A percentile compares a stretch with the other conserved stretches of the same genome.
These are phyloP conservation scores for Blastobotrys capitulatus DNA, from an alignment of 1,139 yeast genomes.

Conservation along the genomic window DNA sequence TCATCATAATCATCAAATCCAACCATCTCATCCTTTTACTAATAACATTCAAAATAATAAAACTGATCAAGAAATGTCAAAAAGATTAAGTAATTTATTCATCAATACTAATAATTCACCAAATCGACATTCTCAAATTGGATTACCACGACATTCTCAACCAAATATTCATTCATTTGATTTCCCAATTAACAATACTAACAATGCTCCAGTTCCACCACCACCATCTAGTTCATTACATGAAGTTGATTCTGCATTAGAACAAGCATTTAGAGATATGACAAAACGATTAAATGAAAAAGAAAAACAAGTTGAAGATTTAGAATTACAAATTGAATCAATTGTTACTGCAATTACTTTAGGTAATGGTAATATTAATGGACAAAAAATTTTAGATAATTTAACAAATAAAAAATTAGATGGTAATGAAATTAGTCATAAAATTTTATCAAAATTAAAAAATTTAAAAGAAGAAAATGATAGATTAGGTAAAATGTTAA, in stretches of 20 bases:
- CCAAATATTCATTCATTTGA: neutral
- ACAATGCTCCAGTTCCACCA: neutral
- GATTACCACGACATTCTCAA: neutral
- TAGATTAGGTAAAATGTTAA: slow-evolving; percentile 59
- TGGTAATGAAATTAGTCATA: slow-evolving; percentile 72
- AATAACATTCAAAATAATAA: neutral
- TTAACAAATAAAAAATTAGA: slow-evolving; percentile 37
- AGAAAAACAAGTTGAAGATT: slow-evolving; percentile 51
- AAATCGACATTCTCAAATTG: slow-evolving; percentile 1
- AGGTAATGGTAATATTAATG: slow-evolving; percentile 8
- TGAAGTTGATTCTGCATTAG: slow-evolving; percentile 21
- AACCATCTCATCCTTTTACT: too few relatives aligned
- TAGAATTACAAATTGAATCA: slow-evolving; percentile 59
- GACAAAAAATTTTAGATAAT: slow-evolving; percentile 7
- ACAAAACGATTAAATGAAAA: slow-evolving; percentile 47
- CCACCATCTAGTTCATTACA: slow-evolving; percentile 6
- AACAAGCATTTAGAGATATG: slow-evolving; percentile 41
- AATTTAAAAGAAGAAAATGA: slow-evolving; percentile 66
- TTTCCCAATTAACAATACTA: neutral
- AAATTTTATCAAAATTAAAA: slow-evolving; percentile 59
- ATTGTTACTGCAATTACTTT: slow-evolving; percentile 44
- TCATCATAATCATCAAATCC: too few relatives aligned
- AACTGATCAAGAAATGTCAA: slow-evolving; percentile 5
- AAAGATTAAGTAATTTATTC: slow-evolving; percentile 2
- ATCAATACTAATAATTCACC: slow-evolving; percentile 3